These are phyloP conservation scores for Logfia minima DNA, from an alignment of 129 eudicot genomes.

Conservation along the genomic window DNA sequence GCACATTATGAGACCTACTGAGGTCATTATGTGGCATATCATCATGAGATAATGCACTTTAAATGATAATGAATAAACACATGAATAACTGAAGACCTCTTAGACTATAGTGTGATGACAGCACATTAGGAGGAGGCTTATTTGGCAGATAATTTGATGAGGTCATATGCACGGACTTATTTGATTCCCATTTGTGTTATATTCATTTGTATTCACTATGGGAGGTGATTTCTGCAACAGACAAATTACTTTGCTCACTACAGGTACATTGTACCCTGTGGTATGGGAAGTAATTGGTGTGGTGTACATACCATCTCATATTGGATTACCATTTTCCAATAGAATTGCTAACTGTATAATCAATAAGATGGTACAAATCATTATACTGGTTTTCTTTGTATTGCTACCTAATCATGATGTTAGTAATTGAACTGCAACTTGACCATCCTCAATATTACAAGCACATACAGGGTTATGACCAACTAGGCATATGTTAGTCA, in stretches of 20 bases:
- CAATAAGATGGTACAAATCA: not conserved
- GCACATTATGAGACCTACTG: not conserved
- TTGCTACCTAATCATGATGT: not conserved
- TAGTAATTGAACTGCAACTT: not conserved
- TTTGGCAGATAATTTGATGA: not conserved
- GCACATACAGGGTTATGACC: not conserved
- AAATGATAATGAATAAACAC: not conserved
- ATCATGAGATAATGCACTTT: not conserved
- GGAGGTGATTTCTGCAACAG: not conserved
- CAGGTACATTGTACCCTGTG: not conserved
- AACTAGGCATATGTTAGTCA: not conserved
- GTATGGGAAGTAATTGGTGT: not conserved
- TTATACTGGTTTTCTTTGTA: too few species aligned
- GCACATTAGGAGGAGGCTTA: not conserved
- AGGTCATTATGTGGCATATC: not conserved
- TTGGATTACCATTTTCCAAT: not conserved
- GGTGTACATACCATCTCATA: not conserved
- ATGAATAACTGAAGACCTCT: not conserved
- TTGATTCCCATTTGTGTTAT: not conserved
- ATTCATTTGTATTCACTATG: not conserved
- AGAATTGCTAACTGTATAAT: not conserved
- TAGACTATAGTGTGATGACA: not conserved
- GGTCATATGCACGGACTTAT: not conserved
- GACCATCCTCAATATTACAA: not conserved
- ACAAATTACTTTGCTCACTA: not conserved